phyloP scores from a whole-genome alignment of 257 asterid genomes.

The Voacanga thouarsii region DNA sequence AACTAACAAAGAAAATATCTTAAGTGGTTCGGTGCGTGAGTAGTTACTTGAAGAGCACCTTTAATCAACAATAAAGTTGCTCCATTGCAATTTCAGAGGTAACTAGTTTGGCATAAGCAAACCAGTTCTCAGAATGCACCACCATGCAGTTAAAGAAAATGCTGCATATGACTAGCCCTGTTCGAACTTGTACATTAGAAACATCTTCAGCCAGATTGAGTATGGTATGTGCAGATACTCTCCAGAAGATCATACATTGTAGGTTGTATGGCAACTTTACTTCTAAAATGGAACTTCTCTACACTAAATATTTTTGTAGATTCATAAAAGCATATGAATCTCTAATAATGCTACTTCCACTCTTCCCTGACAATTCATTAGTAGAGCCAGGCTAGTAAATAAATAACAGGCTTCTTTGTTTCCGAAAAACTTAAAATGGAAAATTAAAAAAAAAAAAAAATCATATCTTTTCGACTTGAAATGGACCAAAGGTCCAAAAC shows the following conservation, averaged over 20 bases:
- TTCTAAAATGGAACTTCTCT: neutral
- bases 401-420: neutral
- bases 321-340: neutral
- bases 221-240: no score
- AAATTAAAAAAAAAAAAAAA: neutral
- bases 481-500: slow-evolving; percentile 14
- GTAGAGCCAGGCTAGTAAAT: no score
- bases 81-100: neutral
- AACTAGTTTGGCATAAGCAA: neutral
- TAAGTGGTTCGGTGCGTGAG: neutral
- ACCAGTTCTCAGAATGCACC: neutral
- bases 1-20: neutral
- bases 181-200: neutral
- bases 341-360: neutral
- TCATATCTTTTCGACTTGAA: slow-evolving; percentile 19
- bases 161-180: neutral
- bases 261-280: neutral
- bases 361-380: neutral
- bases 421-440: neutral
- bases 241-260: neutral
- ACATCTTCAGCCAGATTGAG: no score
- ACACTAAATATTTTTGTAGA: neutral
- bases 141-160: neutral
- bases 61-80: neutral
- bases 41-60: neutral